Conservation (phyloP, 2,329 filamentous ascomycete genomes). For the Colletotrichum gigasporum region DNA sequence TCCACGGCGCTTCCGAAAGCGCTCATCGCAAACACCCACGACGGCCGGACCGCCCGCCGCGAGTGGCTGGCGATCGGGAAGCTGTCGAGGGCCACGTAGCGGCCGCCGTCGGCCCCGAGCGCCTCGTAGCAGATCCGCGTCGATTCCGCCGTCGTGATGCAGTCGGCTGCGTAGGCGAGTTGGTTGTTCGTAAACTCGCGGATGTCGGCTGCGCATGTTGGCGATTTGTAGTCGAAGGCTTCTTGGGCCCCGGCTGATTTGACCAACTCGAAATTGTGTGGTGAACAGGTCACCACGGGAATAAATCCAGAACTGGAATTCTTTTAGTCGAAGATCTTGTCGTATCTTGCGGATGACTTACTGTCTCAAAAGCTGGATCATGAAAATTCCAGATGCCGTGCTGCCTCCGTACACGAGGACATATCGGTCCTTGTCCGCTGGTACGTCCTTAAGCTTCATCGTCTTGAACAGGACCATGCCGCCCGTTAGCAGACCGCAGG, state of each 20-base stretch:
- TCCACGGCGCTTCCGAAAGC: slow-evolving; percentile 6
- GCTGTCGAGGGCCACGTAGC: slow-evolving; percentile 46
- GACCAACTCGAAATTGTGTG: slow-evolving; percentile 52
- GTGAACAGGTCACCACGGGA: slow-evolving; percentile 55
- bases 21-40: slow-evolving; percentile 1
- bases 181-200: slow-evolving; percentile 46
- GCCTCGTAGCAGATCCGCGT: slow-evolving; percentile 48
- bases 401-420: slow-evolving; percentile 57
- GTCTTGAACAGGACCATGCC: slow-evolving; percentile 25
- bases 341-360: slow-evolving; percentile 29
- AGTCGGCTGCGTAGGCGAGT: slow-evolving; percentile 53
- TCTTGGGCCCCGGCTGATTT: slow-evolving; percentile 51
- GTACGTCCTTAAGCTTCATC: slow-evolving; percentile 40
- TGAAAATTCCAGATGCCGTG: slow-evolving; percentile 55
- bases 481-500: slow-evolving; percentile 1
- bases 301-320: slow-evolving; percentile 43
- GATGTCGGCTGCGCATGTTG: slow-evolving; percentile 46
- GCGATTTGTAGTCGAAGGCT: slow-evolving; percentile 54
- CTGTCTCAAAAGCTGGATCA: slow-evolving; percentile 37
- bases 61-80: slow-evolving; percentile 2
- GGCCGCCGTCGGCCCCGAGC: slow-evolving; percentile 48
- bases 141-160: slow-evolving; percentile 45
- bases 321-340: background rate
- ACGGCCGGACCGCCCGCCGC: slow-evolving; percentile 2
- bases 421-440: slow-evolving; percentile 1